Conservation (phyloP, 306 rosid genomes). For the Acacia confusa region DNA sequence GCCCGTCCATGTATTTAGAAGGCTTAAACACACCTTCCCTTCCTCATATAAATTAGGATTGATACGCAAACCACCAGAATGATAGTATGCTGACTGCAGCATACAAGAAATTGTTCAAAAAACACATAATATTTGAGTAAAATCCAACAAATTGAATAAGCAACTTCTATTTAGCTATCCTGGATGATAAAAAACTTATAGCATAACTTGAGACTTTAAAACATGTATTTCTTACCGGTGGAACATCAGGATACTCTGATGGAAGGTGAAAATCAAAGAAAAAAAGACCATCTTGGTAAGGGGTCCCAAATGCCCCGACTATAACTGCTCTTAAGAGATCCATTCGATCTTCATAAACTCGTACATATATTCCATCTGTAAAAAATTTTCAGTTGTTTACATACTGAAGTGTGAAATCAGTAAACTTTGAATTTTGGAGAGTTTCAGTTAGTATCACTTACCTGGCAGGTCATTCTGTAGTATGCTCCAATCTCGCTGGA, state of each 20-base stretch:
- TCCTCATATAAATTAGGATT: slow-evolving; percentile 98
- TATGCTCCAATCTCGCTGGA: slow-evolving; percentile 98
- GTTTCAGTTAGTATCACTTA: slow-evolving; percentile 38
- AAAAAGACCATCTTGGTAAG: slow-evolving; percentile 99
- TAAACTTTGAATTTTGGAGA: slow-evolving; percentile 21
- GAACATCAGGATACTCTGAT: slow-evolving; percentile 93
- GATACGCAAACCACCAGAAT: slow-evolving; percentile 99
- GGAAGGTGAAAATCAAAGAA: slow-evolving; percentile 99
- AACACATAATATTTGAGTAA: slow-evolving; percentile 26
- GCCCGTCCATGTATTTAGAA: slow-evolving; percentile 98
- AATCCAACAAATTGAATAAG: slow-evolving; percentile 24
- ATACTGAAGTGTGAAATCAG: slow-evolving; percentile 29
- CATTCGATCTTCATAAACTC: slow-evolving; percentile 97
- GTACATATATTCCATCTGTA: slow-evolving; percentile 83
- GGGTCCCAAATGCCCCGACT: slow-evolving; percentile 98
- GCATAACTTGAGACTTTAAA: slow-evolving; percentile 13
- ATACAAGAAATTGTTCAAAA: slow-evolving; percentile 40
- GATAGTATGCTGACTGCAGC: slow-evolving; percentile 94
- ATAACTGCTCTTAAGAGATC: slow-evolving; percentile 95
- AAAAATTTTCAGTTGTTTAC: slow-evolving; percentile 31
- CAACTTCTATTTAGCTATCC: slow-evolving; percentile 9
- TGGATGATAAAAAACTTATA: background rate
- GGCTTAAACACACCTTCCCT: slow-evolving; percentile 99
- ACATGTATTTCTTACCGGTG: slow-evolving; percentile 70
- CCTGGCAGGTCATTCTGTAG: slow-evolving; percentile 97